Percentiles rank a stretch among this genome's conserved stretches.
Conservation (phyloP, 164 flowering plant genomes). For the Houttuynia cordata region DNA sequence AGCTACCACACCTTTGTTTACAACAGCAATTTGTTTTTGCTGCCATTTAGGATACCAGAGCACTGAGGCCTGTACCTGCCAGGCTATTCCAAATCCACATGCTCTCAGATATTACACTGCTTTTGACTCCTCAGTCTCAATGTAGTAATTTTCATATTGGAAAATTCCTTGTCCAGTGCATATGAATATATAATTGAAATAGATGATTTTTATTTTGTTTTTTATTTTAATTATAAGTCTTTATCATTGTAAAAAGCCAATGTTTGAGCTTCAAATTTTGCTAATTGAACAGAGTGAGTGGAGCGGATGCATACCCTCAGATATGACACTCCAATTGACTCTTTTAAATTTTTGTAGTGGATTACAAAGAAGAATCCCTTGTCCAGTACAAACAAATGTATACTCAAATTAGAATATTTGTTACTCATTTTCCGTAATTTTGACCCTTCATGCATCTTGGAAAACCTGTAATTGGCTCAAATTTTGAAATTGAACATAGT, state of each 20-base stretch:
- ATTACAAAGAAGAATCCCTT: neutral
- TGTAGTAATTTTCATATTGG: neutral
- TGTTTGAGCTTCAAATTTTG: neutral
- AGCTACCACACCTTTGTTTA: neutral
- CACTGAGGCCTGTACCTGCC: constrained; percentile 16
- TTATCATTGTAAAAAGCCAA: neutral
- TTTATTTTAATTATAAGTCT: too few species aligned
- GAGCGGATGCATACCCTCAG: neutral
- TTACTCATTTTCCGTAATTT: neutral
- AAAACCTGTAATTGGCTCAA: too few species aligned
- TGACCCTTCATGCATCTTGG: neutral
- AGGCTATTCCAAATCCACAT: constrained; percentile 4
- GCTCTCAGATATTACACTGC: constrained; percentile 16
- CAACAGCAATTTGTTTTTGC: constrained; percentile 18
- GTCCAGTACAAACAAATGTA: neutral
- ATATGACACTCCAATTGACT: neutral
- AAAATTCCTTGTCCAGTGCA: neutral
- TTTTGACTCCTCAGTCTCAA: constrained; percentile 1
- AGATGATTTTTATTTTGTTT: neutral
- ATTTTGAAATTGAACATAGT: too few species aligned
- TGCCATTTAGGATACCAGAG: constrained; percentile 19
- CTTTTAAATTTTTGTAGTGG: neutral
- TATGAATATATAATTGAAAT: neutral
- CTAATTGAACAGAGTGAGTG: neutral
- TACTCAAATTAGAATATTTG: neutral